A percentile compares a stretch with the other conserved stretches of the same genome.
phyloP scores from a whole-genome alignment of 202 grass and related monocot genomes.

The Setaria italica region DNA sequence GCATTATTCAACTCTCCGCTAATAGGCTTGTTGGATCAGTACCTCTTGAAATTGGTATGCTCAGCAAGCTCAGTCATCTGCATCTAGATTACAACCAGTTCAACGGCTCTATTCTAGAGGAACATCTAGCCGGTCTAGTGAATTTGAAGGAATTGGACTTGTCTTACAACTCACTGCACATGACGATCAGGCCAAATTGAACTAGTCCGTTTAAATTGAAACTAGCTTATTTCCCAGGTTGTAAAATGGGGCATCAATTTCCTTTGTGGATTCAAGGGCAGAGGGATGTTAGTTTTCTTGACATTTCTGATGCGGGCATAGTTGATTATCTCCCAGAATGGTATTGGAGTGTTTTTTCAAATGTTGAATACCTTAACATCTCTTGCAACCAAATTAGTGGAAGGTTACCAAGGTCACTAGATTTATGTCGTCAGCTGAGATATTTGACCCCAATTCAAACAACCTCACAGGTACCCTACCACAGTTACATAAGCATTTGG shows the following conservation, averaged over 20 bases:
- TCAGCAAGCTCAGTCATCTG: background rate
- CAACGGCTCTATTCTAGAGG: background rate
- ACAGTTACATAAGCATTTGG: background rate
- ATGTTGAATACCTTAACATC: background rate
- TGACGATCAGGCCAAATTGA: conserved; percentile 20
- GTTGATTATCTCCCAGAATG: conserved; percentile 40
- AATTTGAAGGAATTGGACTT: conserved; percentile 28
- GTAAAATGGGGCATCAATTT: conserved; percentile 46
- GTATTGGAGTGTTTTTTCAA: conserved; percentile 50
- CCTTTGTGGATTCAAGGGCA: conserved; percentile 47
- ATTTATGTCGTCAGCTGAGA: background rate
- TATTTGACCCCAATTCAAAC: conserved; percentile 39
- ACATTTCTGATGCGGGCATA: conserved; percentile 43
- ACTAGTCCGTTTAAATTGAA: conserved; percentile 19
- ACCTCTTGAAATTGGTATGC: conserved; percentile 28
- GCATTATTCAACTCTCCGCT: conserved; percentile 11
- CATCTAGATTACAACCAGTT: conserved; percentile 21
- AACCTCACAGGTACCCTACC: conserved; percentile 14
- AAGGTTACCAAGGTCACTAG: conserved; percentile 14
- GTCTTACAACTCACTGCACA: conserved; percentile 6
- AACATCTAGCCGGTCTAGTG: conserved; percentile 34
- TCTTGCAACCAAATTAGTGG: conserved; percentile 50
- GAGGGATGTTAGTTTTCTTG: background rate
- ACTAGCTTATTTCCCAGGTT: background rate
- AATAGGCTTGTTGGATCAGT: conserved; percentile 49